A percentile compares a stretch with the other conserved stretches of the same genome.
phyloP scores from a whole-genome alignment of 805 yeast genomes.

The Candida tallmaniae region DNA sequence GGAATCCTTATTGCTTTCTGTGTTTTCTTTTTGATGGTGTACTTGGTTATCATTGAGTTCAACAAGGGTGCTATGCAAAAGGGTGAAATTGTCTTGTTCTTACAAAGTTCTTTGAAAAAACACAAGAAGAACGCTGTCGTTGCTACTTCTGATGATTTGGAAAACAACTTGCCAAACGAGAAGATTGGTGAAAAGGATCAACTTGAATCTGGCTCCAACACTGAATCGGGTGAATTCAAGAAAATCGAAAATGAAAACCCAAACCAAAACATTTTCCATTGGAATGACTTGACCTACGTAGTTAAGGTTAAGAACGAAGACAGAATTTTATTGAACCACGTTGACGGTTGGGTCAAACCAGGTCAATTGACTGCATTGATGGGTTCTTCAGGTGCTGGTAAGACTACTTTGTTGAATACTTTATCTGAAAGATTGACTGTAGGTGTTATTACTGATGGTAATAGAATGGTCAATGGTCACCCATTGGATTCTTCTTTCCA shows the following conservation, averaged over 20 bases:
- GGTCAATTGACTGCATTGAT: constrained; percentile 78
- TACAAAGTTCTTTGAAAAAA: constrained; percentile 25
- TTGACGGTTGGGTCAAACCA: constrained; percentile 69
- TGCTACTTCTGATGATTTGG: constrained; percentile 15
- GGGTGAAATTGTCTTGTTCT: constrained; percentile 33
- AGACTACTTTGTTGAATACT: constrained; percentile 70
- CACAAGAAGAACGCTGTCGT: constrained; percentile 17
- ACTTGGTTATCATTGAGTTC: constrained; percentile 29
- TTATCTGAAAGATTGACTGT: constrained; percentile 65
- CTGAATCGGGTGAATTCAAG: background rate
- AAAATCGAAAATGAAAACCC: constrained; percentile 5
- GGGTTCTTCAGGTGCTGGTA: constrained; percentile 90
- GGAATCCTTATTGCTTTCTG: constrained; percentile 59
- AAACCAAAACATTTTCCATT: constrained; percentile 26
- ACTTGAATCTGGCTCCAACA: constrained; percentile 13
- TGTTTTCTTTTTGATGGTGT: constrained; percentile 35
- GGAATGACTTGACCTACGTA: constrained; percentile 35
- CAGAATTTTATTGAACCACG: constrained; percentile 34
- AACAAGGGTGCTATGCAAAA: constrained; percentile 41
- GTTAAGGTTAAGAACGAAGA: constrained; percentile 35
- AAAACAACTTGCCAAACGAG: constrained; percentile 19
- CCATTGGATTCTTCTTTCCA: constrained; percentile 63
- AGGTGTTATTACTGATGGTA: constrained; percentile 71
- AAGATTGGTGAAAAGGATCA: constrained; percentile 25
- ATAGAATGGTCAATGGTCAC: constrained; percentile 58